Percentiles rank a stretch among this genome's conserved stretches.
Evolutionary conservation across 768 basidiomycete species (phyloP).

Genomic region (Boletus coccyginus): DNA sequence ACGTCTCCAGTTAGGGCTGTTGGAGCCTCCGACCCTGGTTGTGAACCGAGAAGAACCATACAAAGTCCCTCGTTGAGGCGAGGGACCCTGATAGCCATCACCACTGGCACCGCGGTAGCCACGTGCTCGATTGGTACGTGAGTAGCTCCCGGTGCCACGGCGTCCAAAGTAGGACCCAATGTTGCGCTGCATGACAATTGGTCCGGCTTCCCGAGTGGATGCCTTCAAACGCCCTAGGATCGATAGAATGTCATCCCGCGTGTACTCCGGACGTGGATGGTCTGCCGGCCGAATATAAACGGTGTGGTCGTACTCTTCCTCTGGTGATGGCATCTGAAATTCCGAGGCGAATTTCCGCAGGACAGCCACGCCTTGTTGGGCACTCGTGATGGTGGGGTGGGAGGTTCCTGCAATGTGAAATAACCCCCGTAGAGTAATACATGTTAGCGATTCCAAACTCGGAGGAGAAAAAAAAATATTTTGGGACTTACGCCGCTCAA

Average conservation of each 20-base stretch:
- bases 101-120: conserved; percentile 12
- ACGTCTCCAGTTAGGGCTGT: conserved; percentile 18
- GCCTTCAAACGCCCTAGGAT: conserved; percentile 49
- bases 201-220: conserved; percentile 23
- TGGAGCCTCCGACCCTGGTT: conserved; percentile 16
- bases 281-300: conserved; percentile 36
- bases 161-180: conserved; percentile 7
- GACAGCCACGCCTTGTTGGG: conserved; percentile 56
- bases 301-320: conserved; percentile 69
- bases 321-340: conserved; percentile 50
- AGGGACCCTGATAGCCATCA: conserved; percentile 15
- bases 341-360: conserved; percentile 63
- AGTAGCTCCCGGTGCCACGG: not conserved
- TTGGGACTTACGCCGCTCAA: conserved; percentile 53
- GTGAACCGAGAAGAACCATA: conserved; percentile 12
- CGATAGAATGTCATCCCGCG: conserved; percentile 46
- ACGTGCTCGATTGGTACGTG: conserved; percentile 18
- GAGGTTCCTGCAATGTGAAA: conserved; percentile 47
- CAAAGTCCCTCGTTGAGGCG: conserved; percentile 11
- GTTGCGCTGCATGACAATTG: conserved; percentile 3
- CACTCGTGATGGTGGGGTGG: conserved; percentile 74
- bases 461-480: not conserved
- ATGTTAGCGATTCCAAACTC: conserved; percentile 8
- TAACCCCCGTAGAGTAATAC: conserved; percentile 5
- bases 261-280: conserved; percentile 44